These are phyloP conservation scores for Magnusiomyces suaveolens DNA, from an alignment of 1,139 yeast genomes.

Conservation along the genomic window DNA sequence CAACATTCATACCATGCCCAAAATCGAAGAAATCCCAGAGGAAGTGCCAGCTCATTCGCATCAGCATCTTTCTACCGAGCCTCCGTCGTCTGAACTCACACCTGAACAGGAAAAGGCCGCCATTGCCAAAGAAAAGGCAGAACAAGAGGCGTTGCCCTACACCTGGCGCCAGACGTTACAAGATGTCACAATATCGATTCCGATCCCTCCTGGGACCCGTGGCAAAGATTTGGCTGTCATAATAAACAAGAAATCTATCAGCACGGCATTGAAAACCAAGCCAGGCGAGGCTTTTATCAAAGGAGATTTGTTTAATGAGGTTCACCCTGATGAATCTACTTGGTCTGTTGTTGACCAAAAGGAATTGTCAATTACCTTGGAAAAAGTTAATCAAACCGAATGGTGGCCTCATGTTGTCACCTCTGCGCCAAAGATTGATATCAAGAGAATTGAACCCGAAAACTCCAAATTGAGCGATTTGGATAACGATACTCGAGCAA, in stretches of 20 bases:
- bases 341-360: constrained; percentile 37
- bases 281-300: constrained; percentile 19
- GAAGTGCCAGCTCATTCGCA: not conserved
- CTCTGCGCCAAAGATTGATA: constrained; percentile 37
- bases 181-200: constrained; percentile 34
- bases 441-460: constrained; percentile 36
- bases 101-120: constrained; percentile 18
- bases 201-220: constrained; percentile 31
- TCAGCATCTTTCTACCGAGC: constrained; percentile 6
- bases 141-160: constrained; percentile 25
- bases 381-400: constrained; percentile 33
- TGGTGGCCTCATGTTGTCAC: constrained; percentile 43
- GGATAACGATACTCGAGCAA: constrained; percentile 37
- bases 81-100: constrained; percentile 7
- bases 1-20: constrained; percentile 3
- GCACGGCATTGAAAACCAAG: constrained; percentile 22
- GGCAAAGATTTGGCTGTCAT: constrained; percentile 31
- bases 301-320: constrained; percentile 32
- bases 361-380: constrained; percentile 33
- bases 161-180: constrained; percentile 36
- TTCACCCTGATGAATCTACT: constrained; percentile 34
- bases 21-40: constrained; percentile 8
- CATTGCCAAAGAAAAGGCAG: constrained; percentile 17
- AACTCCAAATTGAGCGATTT: constrained; percentile 34
- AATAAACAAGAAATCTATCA: constrained; percentile 23